Base-by-base conservation (phyloP, 768 basidiomycete species). In the Pleurotus ostreatus region DNA sequence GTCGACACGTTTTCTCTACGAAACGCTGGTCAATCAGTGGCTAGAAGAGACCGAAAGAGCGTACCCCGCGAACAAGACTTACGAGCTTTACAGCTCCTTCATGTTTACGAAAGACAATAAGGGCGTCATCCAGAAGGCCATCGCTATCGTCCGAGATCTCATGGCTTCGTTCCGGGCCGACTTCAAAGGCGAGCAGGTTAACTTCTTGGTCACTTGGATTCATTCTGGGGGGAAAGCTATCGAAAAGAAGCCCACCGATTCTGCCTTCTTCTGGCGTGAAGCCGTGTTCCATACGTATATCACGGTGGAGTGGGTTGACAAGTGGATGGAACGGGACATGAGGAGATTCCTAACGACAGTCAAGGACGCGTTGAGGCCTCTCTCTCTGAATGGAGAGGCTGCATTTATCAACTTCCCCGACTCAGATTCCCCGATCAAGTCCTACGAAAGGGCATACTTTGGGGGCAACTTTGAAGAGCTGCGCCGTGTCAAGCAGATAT, bases 291-390 rank as follows among this genome's bases (percentile, higher is more conserved):
- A 58, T 54, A 58, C 55, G 46, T 30, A 60, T 49, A 45, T 60
- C 49, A 60, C 59, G n/a, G 15, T 60, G 56, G 59, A 60, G 56
- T 58, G 59, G 59, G 57, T 57, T 45, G 59, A 60, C 53, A 60
- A 60, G 40, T 57, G 59, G 57, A 57, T 60, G 59, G 56, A 57
- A 37, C 16, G 20, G n/a, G 59, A 60, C 46, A 60, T 60, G 59
- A 49, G 59, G 16, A 34, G 12, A 3, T 60, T 60, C 57, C 59
- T 58, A 18, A 5, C 22, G n/a, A 48, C 22, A 13, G 46, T 56
- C 46, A 60, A 60, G 53, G 4, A 11, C 40, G n/a, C 30, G 30
- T 16, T 58, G 43, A 49, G 59, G 15, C 59, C 57, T 45, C 48
- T 57, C 37, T 60, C 59, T 22, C 52, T 60, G 38, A 43, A 58